Evolutionary conservation across 352 stramenopile genomes (phyloP).

Genomic region (Blastocystis hominis): DNA sequence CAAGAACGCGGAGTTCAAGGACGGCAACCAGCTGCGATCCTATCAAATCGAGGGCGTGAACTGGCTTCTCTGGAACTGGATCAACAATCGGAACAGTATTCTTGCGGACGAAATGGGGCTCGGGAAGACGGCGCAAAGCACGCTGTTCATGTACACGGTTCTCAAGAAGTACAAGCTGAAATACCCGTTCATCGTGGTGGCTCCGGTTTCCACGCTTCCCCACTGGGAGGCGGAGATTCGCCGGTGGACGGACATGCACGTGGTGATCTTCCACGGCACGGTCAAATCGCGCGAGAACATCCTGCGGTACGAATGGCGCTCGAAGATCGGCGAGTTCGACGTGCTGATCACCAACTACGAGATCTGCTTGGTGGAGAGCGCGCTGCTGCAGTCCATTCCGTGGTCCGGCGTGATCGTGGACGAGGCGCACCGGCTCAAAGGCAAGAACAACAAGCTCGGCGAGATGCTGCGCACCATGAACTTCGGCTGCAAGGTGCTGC

Average conservation of each 20-base stretch:
- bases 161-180: constrained; percentile 78
- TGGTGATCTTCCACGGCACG: constrained; percentile 94
- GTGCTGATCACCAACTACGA: constrained; percentile 99
- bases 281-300: constrained; percentile 82
- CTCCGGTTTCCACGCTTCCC: constrained; percentile 87
- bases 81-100: constrained; percentile 88
- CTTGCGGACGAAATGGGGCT: constrained; percentile 96
- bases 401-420: constrained; percentile 95
- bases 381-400: constrained; percentile 78
- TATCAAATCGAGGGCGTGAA: constrained; percentile 98
- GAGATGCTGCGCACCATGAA: constrained; percentile 72
- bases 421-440: constrained; percentile 96
- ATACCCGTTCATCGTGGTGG: constrained; percentile 94
- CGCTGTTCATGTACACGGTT: constrained; percentile 86
- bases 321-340: constrained; percentile 80
- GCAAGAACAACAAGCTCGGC: constrained; percentile 87
- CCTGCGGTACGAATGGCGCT: constrained; percentile 88
- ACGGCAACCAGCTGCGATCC: constrained; percentile 78
- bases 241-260: constrained; percentile 71
- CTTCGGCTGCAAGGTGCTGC: constrained; percentile 71
- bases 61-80: constrained; percentile 97
- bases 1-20: constrained; percentile 63
- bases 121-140: constrained; percentile 73
- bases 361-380: constrained; percentile 73
- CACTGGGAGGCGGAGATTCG: constrained; percentile 90